Conservation (phyloP, 495 filamentous ascomycete genomes). For the Neurospora sp. region DNA sequence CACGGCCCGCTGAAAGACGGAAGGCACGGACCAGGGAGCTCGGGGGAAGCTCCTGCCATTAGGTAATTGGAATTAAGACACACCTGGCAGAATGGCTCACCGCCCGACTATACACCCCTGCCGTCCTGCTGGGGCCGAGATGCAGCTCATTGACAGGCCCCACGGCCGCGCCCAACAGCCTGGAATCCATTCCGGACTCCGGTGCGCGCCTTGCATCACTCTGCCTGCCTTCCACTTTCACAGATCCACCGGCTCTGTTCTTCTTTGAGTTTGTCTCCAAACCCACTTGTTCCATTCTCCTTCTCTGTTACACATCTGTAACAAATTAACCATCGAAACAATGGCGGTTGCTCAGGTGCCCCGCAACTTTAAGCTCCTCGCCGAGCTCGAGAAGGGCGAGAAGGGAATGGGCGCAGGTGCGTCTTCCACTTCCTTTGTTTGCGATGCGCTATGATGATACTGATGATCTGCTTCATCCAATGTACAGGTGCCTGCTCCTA, state of each 20-base stretch:
- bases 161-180: not conserved
- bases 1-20: not conserved
- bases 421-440: conserved; percentile 1
- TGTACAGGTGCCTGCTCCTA: conserved; percentile 87
- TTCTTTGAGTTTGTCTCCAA: not conserved
- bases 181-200: not conserved
- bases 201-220: not conserved
- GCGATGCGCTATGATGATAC: not conserved
- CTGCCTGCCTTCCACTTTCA: not conserved
- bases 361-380: conserved; percentile 88
- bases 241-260: not conserved
- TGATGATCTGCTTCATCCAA: not conserved
- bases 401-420: conserved; percentile 90
- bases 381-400: conserved; percentile 98
- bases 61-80: not conserved
- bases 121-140: not conserved
- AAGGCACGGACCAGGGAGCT: not conserved
- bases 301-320: not conserved
- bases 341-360: conserved; percentile 71
- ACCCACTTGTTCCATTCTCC: not conserved
- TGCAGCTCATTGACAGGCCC: not conserved
- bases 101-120: conserved; percentile 9
- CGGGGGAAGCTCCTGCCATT: not conserved
- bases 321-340: not conserved
- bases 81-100: conserved; percentile 11